phyloP scores from a whole-genome alignment of 1,284 basidiomycete species.

The Tilletia caries region DNA sequence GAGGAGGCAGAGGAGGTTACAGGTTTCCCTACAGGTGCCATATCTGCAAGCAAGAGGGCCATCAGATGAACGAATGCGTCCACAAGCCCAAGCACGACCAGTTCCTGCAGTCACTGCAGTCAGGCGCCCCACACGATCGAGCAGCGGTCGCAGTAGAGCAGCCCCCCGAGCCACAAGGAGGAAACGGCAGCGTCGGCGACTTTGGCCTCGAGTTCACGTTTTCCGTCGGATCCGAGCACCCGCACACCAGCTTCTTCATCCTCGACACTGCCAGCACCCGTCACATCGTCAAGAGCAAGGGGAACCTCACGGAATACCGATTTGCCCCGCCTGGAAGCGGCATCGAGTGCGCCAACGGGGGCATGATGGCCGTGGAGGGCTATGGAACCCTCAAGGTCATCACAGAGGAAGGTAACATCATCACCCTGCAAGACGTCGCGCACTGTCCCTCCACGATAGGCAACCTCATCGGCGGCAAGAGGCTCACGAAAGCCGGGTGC shows the following conservation, averaged over 20 bases:
- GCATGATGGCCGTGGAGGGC: neutral
- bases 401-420: neutral
- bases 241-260: neutral
- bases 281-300: neutral
- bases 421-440: neutral
- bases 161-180: neutral
- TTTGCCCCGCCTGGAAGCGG: neutral
- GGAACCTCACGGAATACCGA: neutral
- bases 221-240: neutral
- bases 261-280: neutral
- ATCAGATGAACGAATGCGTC: neutral
- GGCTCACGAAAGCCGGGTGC: conserved; percentile 7
- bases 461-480: conserved; percentile 9
- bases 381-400: neutral
- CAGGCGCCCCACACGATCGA: neutral
- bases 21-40: neutral
- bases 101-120: neutral
- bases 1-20: neutral
- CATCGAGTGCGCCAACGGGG: conserved; percentile 1
- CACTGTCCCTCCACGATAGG: neutral
- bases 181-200: neutral
- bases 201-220: neutral
- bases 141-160: neutral
- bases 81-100: neutral
- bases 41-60: neutral